Evolutionary conservation across 495 filamentous ascomycete species (phyloP), one percentile per base, ranked within the genome.

Genomic region (Neurospora terricola): DNA sequence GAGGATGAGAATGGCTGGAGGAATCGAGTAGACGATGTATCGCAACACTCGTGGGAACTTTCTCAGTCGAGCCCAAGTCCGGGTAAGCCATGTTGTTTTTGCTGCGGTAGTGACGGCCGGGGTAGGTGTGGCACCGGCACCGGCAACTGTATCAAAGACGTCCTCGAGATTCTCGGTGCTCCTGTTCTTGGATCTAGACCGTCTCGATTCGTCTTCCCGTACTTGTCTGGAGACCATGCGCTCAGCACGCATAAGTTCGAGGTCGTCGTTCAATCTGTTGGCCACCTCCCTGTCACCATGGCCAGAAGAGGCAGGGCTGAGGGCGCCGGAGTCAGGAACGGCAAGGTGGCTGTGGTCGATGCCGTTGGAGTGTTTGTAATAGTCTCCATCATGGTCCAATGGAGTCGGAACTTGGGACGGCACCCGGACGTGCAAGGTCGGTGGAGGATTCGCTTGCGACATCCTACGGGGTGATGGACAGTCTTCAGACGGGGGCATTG

Each of bases 21-120:
- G 96, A 3, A 90, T 84, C 76, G 97, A 94, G 78, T 99, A 98
- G 54, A 92, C 88, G 74, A 97, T 86, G 76, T 97, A 99, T 69
- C 96, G 91, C 71, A 97, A 78, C 43, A 97, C 81, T 34, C 92
- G 90, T 73, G 90, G 94, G 3, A 93, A 92, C 72, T 89, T 87
- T 75, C 93, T 92, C 39, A 97, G 81, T 39, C 76, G 75, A 30
- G 74, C 73, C 77, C 82, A 83, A n/a, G 80, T 66, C 72, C 79
- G 82, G 72, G 79, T 83, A 23, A 96, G 79, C 75, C 89, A 91
- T 74, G 88, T 84, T 71, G 92, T 87, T 54, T 93, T 84, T 11
- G 77, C 86, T 76, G 92, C 91, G 72, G 91, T 84, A 69, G 91
- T 84, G 72, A 87, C 86, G 4, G 88, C 86, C 36, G 93, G 79